A percentile compares a stretch with the other conserved stretches of the same genome.
Conservation (phyloP, 2,329 filamentous ascomycete genomes). For the Dactylellina parvicollis region DNA sequence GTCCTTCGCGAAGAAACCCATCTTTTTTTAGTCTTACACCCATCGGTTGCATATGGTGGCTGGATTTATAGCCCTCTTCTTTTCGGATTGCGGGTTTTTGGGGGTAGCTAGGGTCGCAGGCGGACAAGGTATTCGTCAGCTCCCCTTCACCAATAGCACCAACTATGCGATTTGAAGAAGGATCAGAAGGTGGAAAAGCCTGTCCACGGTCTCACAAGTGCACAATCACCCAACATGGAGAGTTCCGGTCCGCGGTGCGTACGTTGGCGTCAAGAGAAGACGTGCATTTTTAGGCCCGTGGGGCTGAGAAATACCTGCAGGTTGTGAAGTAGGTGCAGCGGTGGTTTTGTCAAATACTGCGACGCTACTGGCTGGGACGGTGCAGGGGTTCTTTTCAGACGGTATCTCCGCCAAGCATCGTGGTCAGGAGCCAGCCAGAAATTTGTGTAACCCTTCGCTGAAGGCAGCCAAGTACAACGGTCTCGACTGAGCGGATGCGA, state of each 20-base stretch:
- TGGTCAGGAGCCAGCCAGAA: background rate
- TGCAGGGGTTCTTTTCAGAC: constrained; percentile 4
- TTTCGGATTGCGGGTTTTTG: constrained; percentile 10
- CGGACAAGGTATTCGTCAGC: constrained; percentile 38
- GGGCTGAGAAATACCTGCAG: constrained; percentile 31
- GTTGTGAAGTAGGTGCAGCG: background rate
- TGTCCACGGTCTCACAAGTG: constrained; percentile 1
- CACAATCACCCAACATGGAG: constrained; percentile 6
- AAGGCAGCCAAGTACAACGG: constrained; percentile 23
- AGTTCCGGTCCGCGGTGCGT: constrained; percentile 45
- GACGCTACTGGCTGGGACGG: background rate
- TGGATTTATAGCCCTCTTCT: constrained; percentile 15
- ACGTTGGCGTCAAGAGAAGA: background rate
- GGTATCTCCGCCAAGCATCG: constrained; percentile 3
- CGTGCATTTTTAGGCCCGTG: constrained; percentile 22
- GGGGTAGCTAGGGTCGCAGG: background rate
- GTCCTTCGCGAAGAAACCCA: constrained; percentile 20
- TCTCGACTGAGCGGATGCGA: constrained; percentile 14
- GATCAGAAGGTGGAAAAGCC: constrained; percentile 4
- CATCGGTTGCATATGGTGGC: constrained; percentile 32
- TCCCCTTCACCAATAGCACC: constrained; percentile 35
- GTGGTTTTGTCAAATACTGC: constrained; percentile 27
- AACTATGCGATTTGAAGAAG: constrained; percentile 17
- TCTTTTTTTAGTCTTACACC: constrained; percentile 11
- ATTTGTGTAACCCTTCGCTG: constrained; percentile 30